Conservation (phyloP, 768 basidiomycete species). For the Ramaria sp. region DNA sequence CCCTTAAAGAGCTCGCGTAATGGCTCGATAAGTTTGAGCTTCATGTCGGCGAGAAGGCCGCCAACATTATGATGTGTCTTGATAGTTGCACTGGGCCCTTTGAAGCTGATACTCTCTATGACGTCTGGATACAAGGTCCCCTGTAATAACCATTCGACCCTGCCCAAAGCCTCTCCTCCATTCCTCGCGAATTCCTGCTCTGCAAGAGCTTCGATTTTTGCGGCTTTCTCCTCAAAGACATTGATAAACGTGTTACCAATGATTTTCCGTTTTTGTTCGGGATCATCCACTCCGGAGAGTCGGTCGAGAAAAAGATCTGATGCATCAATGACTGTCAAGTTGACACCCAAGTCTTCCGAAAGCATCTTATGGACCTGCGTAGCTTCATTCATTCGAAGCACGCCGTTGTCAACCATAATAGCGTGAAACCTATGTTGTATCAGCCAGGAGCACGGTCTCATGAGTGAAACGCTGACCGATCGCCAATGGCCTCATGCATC, state of each 20-base stretch:
- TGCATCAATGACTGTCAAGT: conserved; percentile 91
- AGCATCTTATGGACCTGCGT: conserved; percentile 89
- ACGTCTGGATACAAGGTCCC: conserved; percentile 98
- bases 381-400: conserved; percentile 85
- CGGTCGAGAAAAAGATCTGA: conserved; percentile 86
- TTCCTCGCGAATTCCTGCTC: conserved; percentile 57
- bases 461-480: conserved; percentile 47
- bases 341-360: conserved; percentile 87
- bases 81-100: conserved; percentile 97
- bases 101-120: conserved; percentile 98
- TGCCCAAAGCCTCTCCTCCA: conserved; percentile 68
- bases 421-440: conserved; percentile 76
- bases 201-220: conserved; percentile 74
- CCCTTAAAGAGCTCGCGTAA: conserved; percentile 97
- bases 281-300: conserved; percentile 88
- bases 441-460: conserved; percentile 3
- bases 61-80: conserved; percentile 99
- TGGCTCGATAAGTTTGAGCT: conserved; percentile 96
- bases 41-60: conserved; percentile 93
- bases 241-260: conserved; percentile 99
- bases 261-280: conserved; percentile 94
- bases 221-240: conserved; percentile 91
- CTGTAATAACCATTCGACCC: conserved; percentile 94
- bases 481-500: conserved; percentile 99
- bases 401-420: conserved; percentile 99